Base-by-base conservation (phyloP, 2,329 filamentous ascomycete genomes). In the Pseudocercospora eumusae region DNA sequence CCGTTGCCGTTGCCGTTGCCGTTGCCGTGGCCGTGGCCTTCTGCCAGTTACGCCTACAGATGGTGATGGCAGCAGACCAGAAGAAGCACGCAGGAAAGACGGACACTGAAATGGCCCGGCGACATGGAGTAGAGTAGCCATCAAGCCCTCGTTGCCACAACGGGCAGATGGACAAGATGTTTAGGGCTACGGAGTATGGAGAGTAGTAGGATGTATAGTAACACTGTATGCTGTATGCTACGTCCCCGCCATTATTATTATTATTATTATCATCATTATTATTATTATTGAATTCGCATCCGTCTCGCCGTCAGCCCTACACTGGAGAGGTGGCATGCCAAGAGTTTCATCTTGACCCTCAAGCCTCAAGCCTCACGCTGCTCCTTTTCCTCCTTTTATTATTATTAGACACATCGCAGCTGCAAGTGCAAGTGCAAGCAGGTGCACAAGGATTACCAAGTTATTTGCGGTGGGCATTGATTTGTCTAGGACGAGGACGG, bases 361-460 rank as follows among this genome's bases (percentile, higher is more conserved):
- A 23, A 49, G 44, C 3, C 21, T 20, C 47, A 52, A 23, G 47
- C 47, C 13, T 25, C 44, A 28, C 23, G 47, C 23, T 54, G 52
- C 52, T 33, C 52, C 52, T 54, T 21, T 54, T 40, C 52, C 52
- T 10, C 52, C 23, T 40, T n/a, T n/a, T n/a, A n/a, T n/a, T n/a
- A n/a, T n/a, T n/a, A n/a, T n/a, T 36, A 5, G 52, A 54, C 15
- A 10, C 7, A 52, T 52, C 25, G 47, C 47, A 28, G 47, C 47
- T 52, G 15, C 21, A 52, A 25, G 47, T 15, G 47, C 47, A 28
- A 25, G 25, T 52, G 15, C 21, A 52, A 25, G 47, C 25, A 25
- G 23, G 31, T 28, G 47, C 47, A 52, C 45, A 23, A 23, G 45
- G 20, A 52, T 52, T 52, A 52, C 45, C 45, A 50, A 50, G 45